Conservation (phyloP, 2,329 filamentous ascomycete genomes). For the Clonostachys rosea region DNA sequence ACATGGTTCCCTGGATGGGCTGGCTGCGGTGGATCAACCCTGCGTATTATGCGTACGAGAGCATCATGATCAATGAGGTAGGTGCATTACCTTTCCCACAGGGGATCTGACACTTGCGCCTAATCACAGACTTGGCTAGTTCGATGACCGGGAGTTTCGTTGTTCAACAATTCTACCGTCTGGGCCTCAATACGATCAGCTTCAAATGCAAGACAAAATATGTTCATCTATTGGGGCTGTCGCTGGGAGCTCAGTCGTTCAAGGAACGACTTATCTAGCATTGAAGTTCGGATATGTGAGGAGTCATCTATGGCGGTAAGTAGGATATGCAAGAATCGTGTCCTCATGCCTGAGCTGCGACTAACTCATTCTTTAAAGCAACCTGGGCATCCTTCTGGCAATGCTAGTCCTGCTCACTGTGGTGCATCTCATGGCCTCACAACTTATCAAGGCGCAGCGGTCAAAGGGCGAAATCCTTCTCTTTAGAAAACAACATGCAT, state of each 20-base stretch:
- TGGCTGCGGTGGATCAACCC: constrained; percentile 38
- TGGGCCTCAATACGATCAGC: constrained; percentile 8
- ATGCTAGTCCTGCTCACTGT: constrained; percentile 46
- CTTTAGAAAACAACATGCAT: constrained; percentile 38
- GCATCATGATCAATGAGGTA: constrained; percentile 78
- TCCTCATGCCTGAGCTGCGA: no score
- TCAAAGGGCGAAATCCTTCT: constrained; percentile 15
- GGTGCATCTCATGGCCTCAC: constrained; percentile 28
- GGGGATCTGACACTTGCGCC: no score
- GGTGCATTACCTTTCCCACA: constrained; percentile 16
- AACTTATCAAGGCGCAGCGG: constrained; percentile 10
- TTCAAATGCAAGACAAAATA: constrained; percentile 36
- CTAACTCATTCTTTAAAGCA: constrained; percentile 20
- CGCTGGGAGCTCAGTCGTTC: constrained; percentile 43
- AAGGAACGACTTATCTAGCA: constrained; percentile 52
- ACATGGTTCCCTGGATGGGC: constrained; percentile 67
- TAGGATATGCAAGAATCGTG: no score
- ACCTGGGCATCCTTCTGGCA: constrained; percentile 57
- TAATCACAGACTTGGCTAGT: constrained; percentile 22
- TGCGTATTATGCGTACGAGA: constrained; percentile 75
- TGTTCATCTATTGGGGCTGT: constrained; percentile 56
- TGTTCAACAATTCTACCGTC: constrained; percentile 45
- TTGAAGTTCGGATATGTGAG: constrained; percentile 51
- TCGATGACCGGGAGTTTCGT: constrained; percentile 56
- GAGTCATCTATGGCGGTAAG: constrained; percentile 35